Base-by-base conservation (phyloP, 345 rosid species). In the Eutrema yunnanense region DNA sequence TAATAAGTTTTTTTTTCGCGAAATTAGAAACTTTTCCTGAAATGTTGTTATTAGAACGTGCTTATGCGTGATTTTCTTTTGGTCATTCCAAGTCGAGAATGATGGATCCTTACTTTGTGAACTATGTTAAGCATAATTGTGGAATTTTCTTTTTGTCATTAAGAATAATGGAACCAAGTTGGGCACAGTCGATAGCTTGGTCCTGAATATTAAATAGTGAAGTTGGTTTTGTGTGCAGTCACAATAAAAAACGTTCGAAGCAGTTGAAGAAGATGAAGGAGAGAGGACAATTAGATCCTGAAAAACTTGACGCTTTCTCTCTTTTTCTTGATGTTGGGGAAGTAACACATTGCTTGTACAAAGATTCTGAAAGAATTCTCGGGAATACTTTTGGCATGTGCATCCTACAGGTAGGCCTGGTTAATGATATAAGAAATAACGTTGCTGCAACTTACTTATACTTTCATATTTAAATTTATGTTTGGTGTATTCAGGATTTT, bases 341-440 rank as follows among this genome's bases (percentile, higher is more conserved):
- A 58, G 56, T 95, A 41, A 88, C 98, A 0, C 86, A 92, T 82
- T 92, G 98, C 77, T 68, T 87, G 75, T 95, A 95, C 84, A 88
- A 84, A 78, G 98, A 95, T 65, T 88, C 98, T 6, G 97, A 95
- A 76, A 83, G 87, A 76, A 75, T 92, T 69, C 97, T 95, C 7
- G 99, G 99, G 34, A 92, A 88, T 76, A 95, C 98, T n/a, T 95
- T 81, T 71, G 98, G 98, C 65, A 92, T 90, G 96, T 95, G 98
- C 67, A 87, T 95, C 65, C 83, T 95, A 66, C 98, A 95, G 96
- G 98, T 90, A 48, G 26, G 43, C 41, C 26, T 50, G 37, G 12
- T 54, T 53, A 2, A 19, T 49, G 26, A 40, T 38, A 33, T 29
- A 57, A 38, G 16, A 5, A 4, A n/a, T 59, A 6, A 12, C 4